A percentile compares a stretch with the other conserved stretches of the same genome.
phyloP scores from a whole-genome alignment of 177 flowering plant genomes.

The Vitis hybrid region DNA sequence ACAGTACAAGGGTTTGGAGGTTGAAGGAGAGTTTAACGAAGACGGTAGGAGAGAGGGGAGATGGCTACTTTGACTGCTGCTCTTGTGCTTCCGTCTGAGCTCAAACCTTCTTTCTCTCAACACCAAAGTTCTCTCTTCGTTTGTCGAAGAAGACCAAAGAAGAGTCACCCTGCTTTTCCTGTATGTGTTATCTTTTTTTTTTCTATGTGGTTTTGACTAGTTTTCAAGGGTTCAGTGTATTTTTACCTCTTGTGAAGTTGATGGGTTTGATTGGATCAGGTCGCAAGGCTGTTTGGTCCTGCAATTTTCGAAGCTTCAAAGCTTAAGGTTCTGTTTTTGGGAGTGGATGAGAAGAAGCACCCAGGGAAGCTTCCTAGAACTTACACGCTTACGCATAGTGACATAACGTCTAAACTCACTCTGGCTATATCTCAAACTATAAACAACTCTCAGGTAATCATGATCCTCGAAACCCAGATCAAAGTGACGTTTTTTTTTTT shows the following conservation, averaged over 20 bases:
- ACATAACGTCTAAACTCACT: conserved; percentile 80
- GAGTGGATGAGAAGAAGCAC: conserved; percentile 82
- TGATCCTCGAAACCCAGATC: too few relatives aligned
- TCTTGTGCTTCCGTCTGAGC: conserved; percentile 41
- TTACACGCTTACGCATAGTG: conserved; percentile 92
- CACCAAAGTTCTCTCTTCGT: conserved; percentile 22
- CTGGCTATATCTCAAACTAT: conserved; percentile 88
- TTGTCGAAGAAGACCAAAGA: conserved; percentile 35
- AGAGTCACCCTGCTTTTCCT: conserved; percentile 38
- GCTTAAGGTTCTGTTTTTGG: conserved; percentile 81
- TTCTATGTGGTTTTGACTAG: neutral
- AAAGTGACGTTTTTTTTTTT: too few relatives aligned
- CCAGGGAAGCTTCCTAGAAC: conserved; percentile 85
- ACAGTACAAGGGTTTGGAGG: neutral
- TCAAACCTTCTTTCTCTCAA: conserved; percentile 24
- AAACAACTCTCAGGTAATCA: conserved; percentile 79
- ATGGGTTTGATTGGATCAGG: conserved; percentile 35
- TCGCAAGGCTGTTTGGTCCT: conserved; percentile 89
- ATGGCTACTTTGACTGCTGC: conserved; percentile 52
- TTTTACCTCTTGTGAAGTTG: neutral
- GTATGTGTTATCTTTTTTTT: conserved; percentile 31
- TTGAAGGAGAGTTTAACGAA: conserved; percentile 1
- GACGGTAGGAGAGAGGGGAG: conserved; percentile 1
- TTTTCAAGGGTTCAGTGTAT: neutral
- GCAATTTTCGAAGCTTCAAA: conserved; percentile 95